phyloP scores from a whole-genome alignment of 495 filamentous ascomycete species.

The Umbilicaria muhlenbergii region DNA sequence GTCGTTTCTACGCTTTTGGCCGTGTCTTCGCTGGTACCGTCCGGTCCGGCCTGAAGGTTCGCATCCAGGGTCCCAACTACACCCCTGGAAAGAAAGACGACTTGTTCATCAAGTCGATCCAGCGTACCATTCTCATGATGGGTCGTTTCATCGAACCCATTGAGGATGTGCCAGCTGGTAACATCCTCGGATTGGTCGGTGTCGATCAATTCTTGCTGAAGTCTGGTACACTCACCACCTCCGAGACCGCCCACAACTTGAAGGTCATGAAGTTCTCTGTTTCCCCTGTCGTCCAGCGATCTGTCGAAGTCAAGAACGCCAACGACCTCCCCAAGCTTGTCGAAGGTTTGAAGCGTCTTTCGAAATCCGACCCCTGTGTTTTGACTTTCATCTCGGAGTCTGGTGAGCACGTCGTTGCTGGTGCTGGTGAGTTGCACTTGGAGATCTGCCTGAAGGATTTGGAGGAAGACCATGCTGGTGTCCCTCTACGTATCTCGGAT shows the following conservation, averaged over 20 bases:
- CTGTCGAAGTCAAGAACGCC: constrained; percentile 99
- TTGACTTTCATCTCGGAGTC: constrained; percentile 74
- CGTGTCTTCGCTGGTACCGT: constrained; percentile 99
- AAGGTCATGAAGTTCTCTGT: constrained; percentile 99
- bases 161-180: constrained; percentile 96
- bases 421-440: constrained; percentile 97
- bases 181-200: constrained; percentile 98
- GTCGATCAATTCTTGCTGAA: constrained; percentile 99
- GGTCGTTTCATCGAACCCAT: constrained; percentile 98
- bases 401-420: constrained; percentile 97
- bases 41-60: constrained; percentile 94
- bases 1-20: constrained; percentile 99
- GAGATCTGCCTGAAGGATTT: constrained; percentile 99
- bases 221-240: constrained; percentile 96
- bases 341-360: constrained; percentile 99
- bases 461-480: constrained; percentile 97
- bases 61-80: constrained; percentile 99
- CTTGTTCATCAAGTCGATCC: constrained; percentile 97
- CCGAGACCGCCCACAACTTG: constrained; percentile 96
- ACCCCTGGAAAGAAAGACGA: constrained; percentile 95
- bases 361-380: constrained; percentile 99
- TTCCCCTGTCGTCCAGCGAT: constrained; percentile 94
- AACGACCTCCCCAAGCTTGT: constrained; percentile 99
- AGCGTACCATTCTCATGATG: constrained; percentile 99
- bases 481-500: constrained; percentile 91